Percentiles rank a stretch among this genome's conserved stretches.
These are phyloP conservation scores for Colletotrichum nymphaeae DNA, from an alignment of 2,329 filamentous ascomycete genomes.

Conservation along the genomic window DNA sequence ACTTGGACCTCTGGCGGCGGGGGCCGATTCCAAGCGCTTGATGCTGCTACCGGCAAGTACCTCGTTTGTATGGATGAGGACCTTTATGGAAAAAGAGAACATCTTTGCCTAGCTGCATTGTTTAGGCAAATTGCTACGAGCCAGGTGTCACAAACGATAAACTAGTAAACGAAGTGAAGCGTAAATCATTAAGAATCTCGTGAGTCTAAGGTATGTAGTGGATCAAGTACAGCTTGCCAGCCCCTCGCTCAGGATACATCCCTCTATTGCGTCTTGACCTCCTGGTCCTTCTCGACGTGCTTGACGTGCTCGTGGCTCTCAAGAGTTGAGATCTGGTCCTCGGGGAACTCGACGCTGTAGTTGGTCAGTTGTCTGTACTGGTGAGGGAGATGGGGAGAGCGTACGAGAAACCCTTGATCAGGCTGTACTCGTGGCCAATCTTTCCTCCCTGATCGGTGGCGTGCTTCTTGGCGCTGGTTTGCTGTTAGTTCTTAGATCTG, in stretches of 20 bases:
- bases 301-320: conserved; percentile 78
- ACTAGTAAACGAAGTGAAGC: background rate
- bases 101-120: background rate
- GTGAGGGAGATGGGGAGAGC: background rate
- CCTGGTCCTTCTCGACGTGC: conserved; percentile 77
- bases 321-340: conserved; percentile 74
- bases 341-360: conserved; percentile 77
- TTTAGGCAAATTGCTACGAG: too few species aligned
- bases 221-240: conserved; percentile 5
- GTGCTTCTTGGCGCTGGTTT: conserved; percentile 78
- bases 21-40: conserved; percentile 25
- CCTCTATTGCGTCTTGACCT: conserved; percentile 77
- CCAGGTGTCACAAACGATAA: too few species aligned
- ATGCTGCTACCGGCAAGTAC: background rate
- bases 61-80: background rate
- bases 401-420: conserved; percentile 95
- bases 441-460: conserved; percentile 81
- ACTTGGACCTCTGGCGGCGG: background rate
- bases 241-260: background rate
- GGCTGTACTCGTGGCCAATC: conserved; percentile 84
- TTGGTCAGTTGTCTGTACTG: conserved; percentile 21
- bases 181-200: conserved; percentile 21
- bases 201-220: conserved; percentile 8
- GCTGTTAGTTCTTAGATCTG: background rate
- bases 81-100: too few species aligned